Conservation (phyloP, 805 yeast species). For the Metschnikowia koreensis region DNA sequence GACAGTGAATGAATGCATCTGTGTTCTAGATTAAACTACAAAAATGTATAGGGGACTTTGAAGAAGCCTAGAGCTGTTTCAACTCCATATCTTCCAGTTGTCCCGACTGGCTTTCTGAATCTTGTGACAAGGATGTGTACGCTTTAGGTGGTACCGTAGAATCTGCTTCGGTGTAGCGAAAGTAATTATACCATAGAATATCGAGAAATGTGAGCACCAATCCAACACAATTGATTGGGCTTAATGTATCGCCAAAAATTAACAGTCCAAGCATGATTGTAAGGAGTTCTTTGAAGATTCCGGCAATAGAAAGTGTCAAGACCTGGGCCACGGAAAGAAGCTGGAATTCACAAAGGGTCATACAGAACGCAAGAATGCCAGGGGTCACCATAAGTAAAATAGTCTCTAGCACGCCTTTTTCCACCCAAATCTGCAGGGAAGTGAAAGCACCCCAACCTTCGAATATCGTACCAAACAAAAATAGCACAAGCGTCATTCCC, state of each 20-base stretch:
- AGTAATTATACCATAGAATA: slow-evolving; percentile 79
- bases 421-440: slow-evolving; percentile 59
- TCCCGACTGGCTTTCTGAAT: slow-evolving; percentile 7
- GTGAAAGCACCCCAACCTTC: slow-evolving; percentile 66
- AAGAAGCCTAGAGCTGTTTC: slow-evolving; percentile 13
- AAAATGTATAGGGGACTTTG: not conserved
- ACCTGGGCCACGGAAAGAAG: slow-evolving; percentile 80
- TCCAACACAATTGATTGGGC: slow-evolving; percentile 69
- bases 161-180: slow-evolving; percentile 40
- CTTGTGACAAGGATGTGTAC: slow-evolving; percentile 13
- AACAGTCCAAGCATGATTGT: slow-evolving; percentile 72
- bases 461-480: slow-evolving; percentile 58
- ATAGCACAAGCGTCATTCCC: slow-evolving; percentile 64
- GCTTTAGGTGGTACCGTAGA: slow-evolving; percentile 2
- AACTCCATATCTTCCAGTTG: slow-evolving; percentile 13
- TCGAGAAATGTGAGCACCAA: slow-evolving; percentile 71
- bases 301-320: slow-evolving; percentile 83
- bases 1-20: not conserved
- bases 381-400: slow-evolving; percentile 66
- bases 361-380: slow-evolving; percentile 80
- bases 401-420: slow-evolving; percentile 57
- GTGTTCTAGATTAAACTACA: not conserved
- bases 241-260: slow-evolving; percentile 71
- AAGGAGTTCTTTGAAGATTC: slow-evolving; percentile 86
- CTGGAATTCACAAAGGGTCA: slow-evolving; percentile 87